These are phyloP conservation scores for Phytopythium cucurbitacearum DNA, from an alignment of 352 stramenopile genomes.

Conservation along the genomic window DNA sequence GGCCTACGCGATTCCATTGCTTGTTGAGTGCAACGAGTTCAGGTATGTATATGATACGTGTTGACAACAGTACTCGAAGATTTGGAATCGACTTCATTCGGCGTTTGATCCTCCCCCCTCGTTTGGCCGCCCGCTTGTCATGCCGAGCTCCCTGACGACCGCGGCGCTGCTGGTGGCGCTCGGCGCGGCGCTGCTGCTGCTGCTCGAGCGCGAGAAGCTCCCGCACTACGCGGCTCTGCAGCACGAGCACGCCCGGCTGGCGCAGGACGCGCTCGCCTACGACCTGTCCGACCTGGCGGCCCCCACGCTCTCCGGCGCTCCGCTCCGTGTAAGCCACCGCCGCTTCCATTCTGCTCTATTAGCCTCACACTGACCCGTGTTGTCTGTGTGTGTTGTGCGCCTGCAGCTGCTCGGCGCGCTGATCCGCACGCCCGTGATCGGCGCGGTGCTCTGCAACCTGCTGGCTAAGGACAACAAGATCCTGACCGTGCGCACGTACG, in stretches of 20 bases:
- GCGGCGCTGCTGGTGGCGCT: conserved; percentile 37
- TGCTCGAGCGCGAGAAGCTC: conserved; percentile 41
- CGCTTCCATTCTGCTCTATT: not conserved
- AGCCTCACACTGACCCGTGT: not conserved
- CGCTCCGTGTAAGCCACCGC: conserved; percentile 21
- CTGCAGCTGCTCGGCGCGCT: conserved; percentile 34
- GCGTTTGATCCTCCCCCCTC: not conserved
- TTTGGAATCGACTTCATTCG: too few species aligned
- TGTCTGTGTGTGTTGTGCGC: not conserved
- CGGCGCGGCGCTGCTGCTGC: conserved; percentile 34
- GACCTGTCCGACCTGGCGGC: conserved; percentile 45
- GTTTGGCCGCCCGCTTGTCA: not conserved
- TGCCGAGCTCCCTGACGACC: conserved; percentile 27
- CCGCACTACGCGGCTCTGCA: conserved; percentile 28
- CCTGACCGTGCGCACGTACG: conserved; percentile 46
- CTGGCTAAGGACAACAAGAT: conserved; percentile 61
- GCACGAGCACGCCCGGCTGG: conserved; percentile 22
- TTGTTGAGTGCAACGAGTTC: too few species aligned
- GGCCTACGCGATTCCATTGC: not conserved
- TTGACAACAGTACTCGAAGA: too few species aligned
- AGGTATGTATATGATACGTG: too few species aligned
- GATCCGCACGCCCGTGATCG: conserved; percentile 39
- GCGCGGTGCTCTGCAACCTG: conserved; percentile 38
- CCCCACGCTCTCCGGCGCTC: conserved; percentile 42
- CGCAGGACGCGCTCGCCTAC: conserved; percentile 25